phyloP scores from a whole-genome alignment of 257 asterid species.

The Coffea eugenioides region DNA sequence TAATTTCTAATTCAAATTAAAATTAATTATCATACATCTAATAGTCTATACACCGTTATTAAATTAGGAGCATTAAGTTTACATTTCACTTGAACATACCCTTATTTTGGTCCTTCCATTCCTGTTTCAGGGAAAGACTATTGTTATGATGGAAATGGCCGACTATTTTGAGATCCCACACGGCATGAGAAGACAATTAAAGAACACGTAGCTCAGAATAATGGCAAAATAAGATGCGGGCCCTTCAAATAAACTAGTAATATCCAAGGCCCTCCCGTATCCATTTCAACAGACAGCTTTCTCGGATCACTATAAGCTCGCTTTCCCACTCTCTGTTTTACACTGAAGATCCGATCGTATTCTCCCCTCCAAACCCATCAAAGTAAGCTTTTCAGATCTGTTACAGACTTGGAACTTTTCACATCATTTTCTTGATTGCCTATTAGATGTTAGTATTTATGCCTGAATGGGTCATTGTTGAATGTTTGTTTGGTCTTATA shows the following conservation, averaged over 20 bases:
- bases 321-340: neutral
- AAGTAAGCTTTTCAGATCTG: slow-evolving; percentile 10
- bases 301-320: neutral
- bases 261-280: neutral
- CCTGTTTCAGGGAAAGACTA: no score
- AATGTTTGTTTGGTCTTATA: neutral
- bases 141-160: no score
- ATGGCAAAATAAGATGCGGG: neutral
- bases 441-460: neutral
- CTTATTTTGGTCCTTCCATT: no score
- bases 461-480: neutral
- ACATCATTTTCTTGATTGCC: neutral
- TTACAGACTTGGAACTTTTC: neutral
- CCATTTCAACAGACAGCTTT: neutral
- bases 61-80: no score
- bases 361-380: neutral
- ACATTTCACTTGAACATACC: no score
- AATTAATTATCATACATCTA: no score
- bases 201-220: neutral
- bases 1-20: no score
- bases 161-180: no score
- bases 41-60: no score
- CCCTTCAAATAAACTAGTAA: neutral
- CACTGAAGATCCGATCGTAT: neutral
- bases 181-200: no score